These are phyloP conservation scores for Teunomyces panamensis DNA, from an alignment of 805 yeast species.

Conservation along the genomic window DNA sequence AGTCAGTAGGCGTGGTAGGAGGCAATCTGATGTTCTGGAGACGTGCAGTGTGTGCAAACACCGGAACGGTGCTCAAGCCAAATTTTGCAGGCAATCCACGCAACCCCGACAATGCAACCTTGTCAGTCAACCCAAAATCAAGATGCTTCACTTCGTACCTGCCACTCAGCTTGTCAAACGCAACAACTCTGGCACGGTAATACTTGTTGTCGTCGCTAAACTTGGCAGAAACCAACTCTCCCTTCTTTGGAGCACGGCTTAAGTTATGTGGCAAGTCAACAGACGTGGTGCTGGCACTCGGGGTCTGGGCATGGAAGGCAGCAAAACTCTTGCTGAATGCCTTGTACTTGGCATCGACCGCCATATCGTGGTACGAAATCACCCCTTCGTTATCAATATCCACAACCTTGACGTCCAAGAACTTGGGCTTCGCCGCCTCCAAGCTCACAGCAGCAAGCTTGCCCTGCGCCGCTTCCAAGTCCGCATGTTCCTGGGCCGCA, in stretches of 20 bases:
- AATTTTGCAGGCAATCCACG: constrained; percentile 54
- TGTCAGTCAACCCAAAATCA: constrained; percentile 58
- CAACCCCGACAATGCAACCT: constrained; percentile 43
- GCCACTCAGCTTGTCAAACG: constrained; percentile 42
- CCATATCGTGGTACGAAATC: constrained; percentile 46
- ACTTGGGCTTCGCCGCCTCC: constrained; percentile 37
- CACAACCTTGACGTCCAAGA: constrained; percentile 53
- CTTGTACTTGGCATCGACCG: constrained; percentile 34
- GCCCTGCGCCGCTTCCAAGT: constrained; percentile 19
- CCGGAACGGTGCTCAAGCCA: constrained; percentile 35
- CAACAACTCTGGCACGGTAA: constrained; percentile 55
- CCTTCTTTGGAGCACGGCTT: constrained; percentile 46
- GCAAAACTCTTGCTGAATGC: constrained; percentile 48
- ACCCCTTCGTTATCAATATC: constrained; percentile 44
- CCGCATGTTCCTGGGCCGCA: constrained; percentile 35
- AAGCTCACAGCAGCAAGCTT: constrained; percentile 19
- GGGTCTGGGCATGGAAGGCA: constrained; percentile 37
- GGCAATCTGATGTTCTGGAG: constrained; percentile 57
- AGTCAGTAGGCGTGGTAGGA: constrained; percentile 53
- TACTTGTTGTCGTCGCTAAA: constrained; percentile 51
- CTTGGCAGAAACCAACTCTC: constrained; percentile 56
- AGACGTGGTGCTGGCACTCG: constrained; percentile 35
- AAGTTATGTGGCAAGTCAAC: constrained; percentile 40
- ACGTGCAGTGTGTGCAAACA: constrained; percentile 55
- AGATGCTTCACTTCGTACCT: constrained; percentile 53